Evolutionary conservation across 2,329 filamentous ascomycete genomes (phyloP), one percentile per base, ranked within the genome.

Genomic region (Fusarium sp.): DNA sequence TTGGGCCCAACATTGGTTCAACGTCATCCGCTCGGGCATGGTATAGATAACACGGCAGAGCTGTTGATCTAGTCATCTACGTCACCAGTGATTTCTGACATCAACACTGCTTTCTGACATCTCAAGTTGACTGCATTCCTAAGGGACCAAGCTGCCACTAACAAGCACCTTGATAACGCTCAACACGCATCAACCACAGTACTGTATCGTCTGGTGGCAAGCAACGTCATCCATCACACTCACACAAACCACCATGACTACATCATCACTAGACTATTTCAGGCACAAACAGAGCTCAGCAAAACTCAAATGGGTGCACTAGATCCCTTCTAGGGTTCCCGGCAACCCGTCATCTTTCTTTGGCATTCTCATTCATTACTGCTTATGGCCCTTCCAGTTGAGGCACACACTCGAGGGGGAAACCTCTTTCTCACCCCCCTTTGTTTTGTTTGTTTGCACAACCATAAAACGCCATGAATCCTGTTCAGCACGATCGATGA

Each of bases 381-480:
- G 61, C 72, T 70, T 75, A 73, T 60, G 56, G 43, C 63, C 63
- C 63, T 54, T 75, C 66, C 66, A 70, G 72, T 70, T 67, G 64
- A 75, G 64, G 64, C 43, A 33, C 68, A 61, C 65, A 65, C 48
- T 60, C 24, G 60, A 59, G 45, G 67, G 54, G 54, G 67, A 52
- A 64, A 52, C 48, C 64, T 73, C 62, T 50, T 66, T 65, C 50
- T 39, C 64, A 48, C 56, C 37, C 63, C 65, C 37, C 27, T 35
- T 64, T 48, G 33, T 75, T 72, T 73, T 48, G 43, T 48, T 48
- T 48, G 43, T 48, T 48, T 74, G 56, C 72, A 70, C 69, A 76
- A 76, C 76, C 74, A 69, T 76, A 79, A 78, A 80, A 80, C 78
- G 79, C 79, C 78, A 67, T 73, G 69, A 68, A 73, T 68, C 76